Evolutionary conservation across 169 alveolate species (phyloP), one percentile per base, ranked within the genome.

Genomic region (Cryptosporidium sp.): DNA sequence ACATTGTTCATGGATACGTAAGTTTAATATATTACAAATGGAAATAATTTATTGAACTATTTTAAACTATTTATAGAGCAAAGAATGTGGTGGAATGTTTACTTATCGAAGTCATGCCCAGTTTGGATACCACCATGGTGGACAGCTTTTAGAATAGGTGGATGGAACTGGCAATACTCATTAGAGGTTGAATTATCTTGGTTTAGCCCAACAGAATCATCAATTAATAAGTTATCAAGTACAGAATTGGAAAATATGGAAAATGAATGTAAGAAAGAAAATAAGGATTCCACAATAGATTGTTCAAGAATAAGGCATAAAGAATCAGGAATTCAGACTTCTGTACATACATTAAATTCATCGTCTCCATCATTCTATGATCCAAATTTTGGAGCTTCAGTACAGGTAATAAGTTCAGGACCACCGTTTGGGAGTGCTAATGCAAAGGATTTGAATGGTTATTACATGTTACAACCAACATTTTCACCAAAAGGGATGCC

Each of bases 1-100:
- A 10, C 80, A 80, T 42, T 80, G 89, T 33, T 62, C 89, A 29
- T 80, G 89, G 89, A 80, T 80, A 23, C 89, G 89, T 80, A 80
- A 80, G 89, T 80, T 62, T 44, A 62, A 14, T 75, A 14, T 12
- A 9, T 31, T 29, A 4, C 16, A 2, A 42, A 42, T 8, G 42
- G 26, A 1, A 3, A 48, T 12, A 61, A 1, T 18, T 67, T n/a
- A 31, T 39, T 62, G 70, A 39, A 35, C 12, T 26, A 37, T 23
- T 18, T 21, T 31, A 29, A 65, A 45, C 29, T 29, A 21, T 62
- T 18, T 26, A 44, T 62, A 80, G 89, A 80, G 52, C 89, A 80
- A 65, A 80, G 89, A 65, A 37, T 80, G 68, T 80, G 89, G 89
- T 80, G 89, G 89, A 80, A 80, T 65, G 89, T 80, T n/a, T 80